Evolutionary conservation across 225 moss, liverwort and hornwort genomes (phyloP).

Genomic region (Polytrichum formosum): DNA sequence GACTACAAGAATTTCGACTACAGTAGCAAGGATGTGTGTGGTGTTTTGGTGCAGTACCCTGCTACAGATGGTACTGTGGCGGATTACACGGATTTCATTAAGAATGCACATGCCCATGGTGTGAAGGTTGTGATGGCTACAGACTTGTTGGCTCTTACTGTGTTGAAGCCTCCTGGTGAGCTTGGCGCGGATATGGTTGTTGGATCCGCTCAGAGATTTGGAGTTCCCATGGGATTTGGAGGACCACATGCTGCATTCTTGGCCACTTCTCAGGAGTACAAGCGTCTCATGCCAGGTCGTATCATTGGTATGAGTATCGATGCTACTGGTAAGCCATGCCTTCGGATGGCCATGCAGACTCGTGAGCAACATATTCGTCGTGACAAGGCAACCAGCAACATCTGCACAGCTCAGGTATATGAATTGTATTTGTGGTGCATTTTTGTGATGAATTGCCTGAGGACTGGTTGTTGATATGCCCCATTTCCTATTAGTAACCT

Average conservation of each 20-base stretch:
- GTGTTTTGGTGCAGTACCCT: slow-evolving; percentile 94
- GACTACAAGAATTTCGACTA: slow-evolving; percentile 73
- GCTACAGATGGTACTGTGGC: slow-evolving; percentile 76
- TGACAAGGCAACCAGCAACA: slow-evolving; percentile 98
- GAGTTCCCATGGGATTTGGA: slow-evolving; percentile 95
- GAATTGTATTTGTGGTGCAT: too few species aligned
- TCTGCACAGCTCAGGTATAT: slow-evolving; percentile 91
- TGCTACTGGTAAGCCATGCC: slow-evolving; percentile 75
- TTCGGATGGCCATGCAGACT: slow-evolving; percentile 99
- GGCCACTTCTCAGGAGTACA: slow-evolving; percentile 98
- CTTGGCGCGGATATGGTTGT: slow-evolving; percentile 97
- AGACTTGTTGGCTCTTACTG: slow-evolving; percentile 75
- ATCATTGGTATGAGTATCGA: slow-evolving; percentile 94
- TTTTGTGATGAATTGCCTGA: too few species aligned
- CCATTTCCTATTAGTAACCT: too few species aligned
- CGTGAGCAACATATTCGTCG: slow-evolving; percentile 98
- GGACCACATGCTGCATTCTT: slow-evolving; percentile 97
- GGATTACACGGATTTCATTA: slow-evolving; percentile 77
- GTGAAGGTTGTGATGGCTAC: slow-evolving; percentile 99
- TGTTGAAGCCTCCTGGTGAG: slow-evolving; percentile 85
- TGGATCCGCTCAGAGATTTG: slow-evolving; percentile 95
- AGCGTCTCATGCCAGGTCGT: slow-evolving; percentile 92
- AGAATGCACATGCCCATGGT: slow-evolving; percentile 86
- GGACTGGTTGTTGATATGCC: too few species aligned
- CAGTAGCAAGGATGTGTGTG: slow-evolving; percentile 82